phyloP scores from a whole-genome alignment of 805 yeast species.

The Diddensiella caesifluorescens region DNA sequence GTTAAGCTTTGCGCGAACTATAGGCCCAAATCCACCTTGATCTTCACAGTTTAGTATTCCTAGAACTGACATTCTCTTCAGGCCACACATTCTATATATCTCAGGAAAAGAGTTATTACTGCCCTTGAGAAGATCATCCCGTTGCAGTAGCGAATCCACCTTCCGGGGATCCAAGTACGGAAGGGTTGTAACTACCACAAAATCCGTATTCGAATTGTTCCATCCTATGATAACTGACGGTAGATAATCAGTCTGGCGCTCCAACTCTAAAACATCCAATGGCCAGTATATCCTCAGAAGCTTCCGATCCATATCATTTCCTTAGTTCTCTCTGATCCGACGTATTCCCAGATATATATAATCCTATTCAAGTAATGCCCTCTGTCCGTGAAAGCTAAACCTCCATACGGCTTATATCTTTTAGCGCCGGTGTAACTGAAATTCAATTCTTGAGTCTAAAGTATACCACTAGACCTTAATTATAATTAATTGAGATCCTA shows the following conservation, averaged over 20 bases:
- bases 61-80: slow-evolving; percentile 18
- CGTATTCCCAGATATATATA: too few species aligned
- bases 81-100: slow-evolving; percentile 21
- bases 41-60: slow-evolving; percentile 17
- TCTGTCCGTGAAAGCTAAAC: too few species aligned
- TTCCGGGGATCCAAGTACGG: slow-evolving; percentile 20
- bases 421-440: too few species aligned
- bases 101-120: slow-evolving; percentile 12
- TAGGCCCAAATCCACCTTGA: slow-evolving; percentile 3
- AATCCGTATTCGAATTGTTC: slow-evolving; percentile 20
- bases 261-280: slow-evolving; percentile 25
- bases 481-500: too few species aligned
- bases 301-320: too few species aligned
- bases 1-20: slow-evolving; percentile 14
- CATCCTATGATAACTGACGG: slow-evolving; percentile 25
- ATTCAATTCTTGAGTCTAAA: too few species aligned
- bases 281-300: slow-evolving; percentile 33
- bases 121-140: slow-evolving; percentile 19
- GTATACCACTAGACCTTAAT: too few species aligned
- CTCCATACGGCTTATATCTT: too few species aligned
- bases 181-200: slow-evolving; percentile 25
- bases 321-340: too few species aligned
- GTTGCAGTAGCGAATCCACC: slow-evolving; percentile 16
- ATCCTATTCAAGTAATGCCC: too few species aligned
- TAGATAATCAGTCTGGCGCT: slow-evolving; percentile 12